Percentiles rank a stretch among this genome's conserved stretches.
Evolutionary conservation across 2,329 filamentous ascomycete genomes (phyloP).

Genomic region (Penicillium italicum): DNA sequence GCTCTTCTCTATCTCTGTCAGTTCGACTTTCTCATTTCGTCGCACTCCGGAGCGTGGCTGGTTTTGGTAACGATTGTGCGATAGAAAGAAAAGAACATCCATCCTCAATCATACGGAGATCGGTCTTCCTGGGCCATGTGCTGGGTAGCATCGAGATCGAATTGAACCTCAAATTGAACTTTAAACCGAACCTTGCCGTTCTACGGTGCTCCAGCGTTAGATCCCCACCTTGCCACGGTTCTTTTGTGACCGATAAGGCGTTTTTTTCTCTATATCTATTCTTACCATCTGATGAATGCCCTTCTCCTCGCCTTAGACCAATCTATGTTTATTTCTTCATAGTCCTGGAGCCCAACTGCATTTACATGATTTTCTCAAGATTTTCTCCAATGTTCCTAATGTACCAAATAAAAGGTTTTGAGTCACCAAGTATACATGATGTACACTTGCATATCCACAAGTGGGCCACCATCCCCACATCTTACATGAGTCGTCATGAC

Average conservation of each 20-base stretch:
- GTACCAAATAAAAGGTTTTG: not conserved
- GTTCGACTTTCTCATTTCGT: not conserved
- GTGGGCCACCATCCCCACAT: not conserved
- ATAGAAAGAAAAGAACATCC: too few species aligned
- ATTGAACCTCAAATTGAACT: too few species aligned
- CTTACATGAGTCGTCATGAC: not conserved
- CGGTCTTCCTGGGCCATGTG: too few species aligned
- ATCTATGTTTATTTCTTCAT: not conserved
- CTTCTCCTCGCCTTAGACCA: not conserved
- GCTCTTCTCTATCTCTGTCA: not conserved
- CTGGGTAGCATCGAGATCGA: too few species aligned
- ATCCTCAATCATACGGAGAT: too few species aligned
- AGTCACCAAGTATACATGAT: not conserved
- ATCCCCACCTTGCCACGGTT: not conserved
- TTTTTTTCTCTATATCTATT: too few species aligned
- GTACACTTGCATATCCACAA: not conserved
- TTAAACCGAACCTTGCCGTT: too few species aligned
- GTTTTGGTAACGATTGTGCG: not conserved
- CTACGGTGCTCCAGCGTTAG: too few species aligned
- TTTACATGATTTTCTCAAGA: not conserved
- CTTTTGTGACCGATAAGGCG: too few species aligned
- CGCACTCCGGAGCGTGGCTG: too few species aligned
- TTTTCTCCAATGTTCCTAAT: not conserved
- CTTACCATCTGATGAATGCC: not conserved
- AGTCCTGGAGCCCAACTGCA: not conserved